Conservation (phyloP, 163 green algal genomes). For the Prototheca wickerhamii region DNA sequence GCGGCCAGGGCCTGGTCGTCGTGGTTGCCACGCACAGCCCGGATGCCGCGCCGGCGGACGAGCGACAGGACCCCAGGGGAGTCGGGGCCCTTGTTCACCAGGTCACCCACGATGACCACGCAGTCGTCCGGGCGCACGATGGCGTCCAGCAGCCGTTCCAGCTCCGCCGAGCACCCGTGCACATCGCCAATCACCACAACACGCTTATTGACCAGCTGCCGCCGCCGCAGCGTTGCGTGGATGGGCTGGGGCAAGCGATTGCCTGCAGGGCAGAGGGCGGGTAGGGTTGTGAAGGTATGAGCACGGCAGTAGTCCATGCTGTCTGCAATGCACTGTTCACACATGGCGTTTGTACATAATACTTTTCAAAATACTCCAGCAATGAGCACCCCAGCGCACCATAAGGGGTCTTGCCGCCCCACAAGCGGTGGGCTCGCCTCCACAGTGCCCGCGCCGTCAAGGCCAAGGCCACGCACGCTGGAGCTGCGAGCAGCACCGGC, state of each 20-base stretch:
- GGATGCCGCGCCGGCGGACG: conserved; percentile 11
- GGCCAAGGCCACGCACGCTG: background rate
- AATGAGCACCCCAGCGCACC: too few relatives aligned
- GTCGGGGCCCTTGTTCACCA: conserved; percentile 58
- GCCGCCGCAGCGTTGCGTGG: too few relatives aligned
- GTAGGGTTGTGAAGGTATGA: too few relatives aligned
- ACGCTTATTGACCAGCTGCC: background rate
- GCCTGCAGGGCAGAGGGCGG: background rate
- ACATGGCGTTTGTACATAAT: background rate
- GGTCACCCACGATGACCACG: conserved; percentile 57
- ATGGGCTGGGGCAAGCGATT: background rate
- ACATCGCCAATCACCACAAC: background rate
- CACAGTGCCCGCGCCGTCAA: background rate
- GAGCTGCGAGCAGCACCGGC: background rate
- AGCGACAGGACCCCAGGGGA: conserved; percentile 18
- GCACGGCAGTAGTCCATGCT: background rate
- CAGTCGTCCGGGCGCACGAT: conserved; percentile 27
- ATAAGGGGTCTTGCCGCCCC: too few relatives aligned
- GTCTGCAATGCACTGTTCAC: background rate
- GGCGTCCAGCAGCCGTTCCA: background rate
- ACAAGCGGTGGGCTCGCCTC: background rate
- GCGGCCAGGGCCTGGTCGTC: conserved; percentile 48
- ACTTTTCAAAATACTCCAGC: background rate
- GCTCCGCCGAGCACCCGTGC: background rate
- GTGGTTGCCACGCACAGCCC: conserved; percentile 59